Percentiles rank a stretch among this genome's conserved stretches.
These are phyloP conservation scores for Ustilago xerochloae DNA, from an alignment of 1,284 basidiomycete species.

Conservation along the genomic window DNA sequence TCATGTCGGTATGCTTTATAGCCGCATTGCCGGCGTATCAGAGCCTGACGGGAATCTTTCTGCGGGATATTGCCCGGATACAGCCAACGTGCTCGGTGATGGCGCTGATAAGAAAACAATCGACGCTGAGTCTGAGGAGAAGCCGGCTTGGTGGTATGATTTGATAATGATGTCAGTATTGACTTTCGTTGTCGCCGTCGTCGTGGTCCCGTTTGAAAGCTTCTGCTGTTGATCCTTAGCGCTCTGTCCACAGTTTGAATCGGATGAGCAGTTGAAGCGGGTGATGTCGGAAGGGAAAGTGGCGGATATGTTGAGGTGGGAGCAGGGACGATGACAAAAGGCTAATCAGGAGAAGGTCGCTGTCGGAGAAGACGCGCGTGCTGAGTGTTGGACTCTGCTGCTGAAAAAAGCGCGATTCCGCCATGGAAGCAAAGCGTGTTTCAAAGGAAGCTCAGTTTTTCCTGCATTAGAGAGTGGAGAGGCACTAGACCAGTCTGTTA, in stretches of 20 bases:
- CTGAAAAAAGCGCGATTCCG: not conserved
- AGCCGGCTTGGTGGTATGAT: too few species aligned
- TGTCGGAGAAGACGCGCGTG: not conserved
- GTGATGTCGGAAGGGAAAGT: not conserved
- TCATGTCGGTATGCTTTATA: slow-evolving; percentile 11
- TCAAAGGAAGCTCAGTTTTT: slow-evolving; percentile 5
- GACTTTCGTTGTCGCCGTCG: too few species aligned
- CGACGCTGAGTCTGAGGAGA: too few species aligned
- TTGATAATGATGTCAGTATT: too few species aligned
- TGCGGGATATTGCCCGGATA: too few species aligned
- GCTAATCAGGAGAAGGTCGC: not conserved
- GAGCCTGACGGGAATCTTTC: too few species aligned
- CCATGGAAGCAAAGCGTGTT: slow-evolving; percentile 5
- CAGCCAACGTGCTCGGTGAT: too few species aligned
- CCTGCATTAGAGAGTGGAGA: not conserved
- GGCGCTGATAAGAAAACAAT: too few species aligned
- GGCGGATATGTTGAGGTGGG: not conserved
- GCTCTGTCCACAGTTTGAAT: too few species aligned
- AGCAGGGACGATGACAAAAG: not conserved
- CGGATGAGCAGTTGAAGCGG: not conserved
- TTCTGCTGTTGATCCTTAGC: too few species aligned
- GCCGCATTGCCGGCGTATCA: slow-evolving; percentile 7
- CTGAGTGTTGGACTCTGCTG: not conserved
- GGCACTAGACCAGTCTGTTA: not conserved
- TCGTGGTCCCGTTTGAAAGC: too few species aligned